Evolutionary conservation across 2,329 filamentous ascomycete genomes (phyloP).

Genomic region (Verticillium albo-atrum): DNA sequence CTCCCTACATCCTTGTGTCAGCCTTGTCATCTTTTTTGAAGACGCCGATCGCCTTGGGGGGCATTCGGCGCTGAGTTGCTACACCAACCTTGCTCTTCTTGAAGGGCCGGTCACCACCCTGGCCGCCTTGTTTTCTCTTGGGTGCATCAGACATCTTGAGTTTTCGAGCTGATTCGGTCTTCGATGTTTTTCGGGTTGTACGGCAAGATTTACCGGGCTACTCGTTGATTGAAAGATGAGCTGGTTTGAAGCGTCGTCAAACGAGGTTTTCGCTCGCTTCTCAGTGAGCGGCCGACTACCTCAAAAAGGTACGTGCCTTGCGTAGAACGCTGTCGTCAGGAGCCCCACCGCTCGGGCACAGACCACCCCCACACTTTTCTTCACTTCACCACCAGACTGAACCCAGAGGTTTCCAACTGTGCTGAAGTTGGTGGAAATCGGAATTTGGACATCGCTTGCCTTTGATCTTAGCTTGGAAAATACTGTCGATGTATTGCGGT

Average conservation of each 20-base stretch:
- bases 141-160: slow-evolving; percentile 23
- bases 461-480: no score
- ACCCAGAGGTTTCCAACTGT: no score
- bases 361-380: background rate
- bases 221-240: background rate
- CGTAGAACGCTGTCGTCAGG: background rate
- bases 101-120: slow-evolving; percentile 16
- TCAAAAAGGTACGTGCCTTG: background rate
- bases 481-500: no score
- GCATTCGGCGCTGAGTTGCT: background rate
- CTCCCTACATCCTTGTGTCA: slow-evolving; percentile 33
- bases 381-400: background rate
- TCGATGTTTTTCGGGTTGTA: no score
- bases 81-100: slow-evolving; percentile 39
- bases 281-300: background rate
- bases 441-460: no score
- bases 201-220: background rate
- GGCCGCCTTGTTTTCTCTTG: slow-evolving; percentile 30
- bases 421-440: no score
- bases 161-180: background rate
- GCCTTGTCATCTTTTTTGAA: background rate
- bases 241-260: background rate
- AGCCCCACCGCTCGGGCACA: background rate
- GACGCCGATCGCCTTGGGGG: background rate
- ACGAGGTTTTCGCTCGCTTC: background rate